Evolutionary conservation across 2,329 filamentous ascomycete species (phyloP).

Genomic region (Arthrinium puccinioides): DNA sequence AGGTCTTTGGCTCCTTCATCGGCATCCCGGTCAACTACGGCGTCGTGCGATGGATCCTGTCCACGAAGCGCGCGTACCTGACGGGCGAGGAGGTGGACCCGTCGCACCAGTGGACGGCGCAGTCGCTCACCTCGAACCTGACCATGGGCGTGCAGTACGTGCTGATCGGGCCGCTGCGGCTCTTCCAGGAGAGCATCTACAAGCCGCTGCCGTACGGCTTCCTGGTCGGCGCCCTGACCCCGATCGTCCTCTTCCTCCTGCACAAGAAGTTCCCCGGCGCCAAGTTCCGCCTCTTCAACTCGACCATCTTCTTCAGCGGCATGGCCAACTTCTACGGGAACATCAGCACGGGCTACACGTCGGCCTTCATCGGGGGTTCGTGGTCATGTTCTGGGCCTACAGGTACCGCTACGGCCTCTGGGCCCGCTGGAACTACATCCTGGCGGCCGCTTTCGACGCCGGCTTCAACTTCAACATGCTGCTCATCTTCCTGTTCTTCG

Average conservation of each 20-base stretch:
- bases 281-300: slow-evolving; percentile 52
- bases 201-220: slow-evolving; percentile 44
- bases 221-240: slow-evolving; percentile 38
- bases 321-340: slow-evolving; percentile 53
- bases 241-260: slow-evolving; percentile 40
- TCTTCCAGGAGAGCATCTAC: slow-evolving; percentile 42
- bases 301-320: slow-evolving; percentile 53
- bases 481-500: slow-evolving; percentile 53
- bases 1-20: slow-evolving; percentile 50
- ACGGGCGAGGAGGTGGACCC: slow-evolving; percentile 43
- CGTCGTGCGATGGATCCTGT: slow-evolving; percentile 52
- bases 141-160: slow-evolving; percentile 54
- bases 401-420: slow-evolving; percentile 48
- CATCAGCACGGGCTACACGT: slow-evolving; percentile 51
- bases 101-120: slow-evolving; percentile 55
- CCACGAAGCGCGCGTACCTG: slow-evolving; percentile 48
- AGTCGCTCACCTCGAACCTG: slow-evolving; percentile 40
- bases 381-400: slow-evolving; percentile 54
- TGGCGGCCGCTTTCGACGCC: slow-evolving; percentile 54
- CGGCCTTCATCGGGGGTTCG: slow-evolving; percentile 49
- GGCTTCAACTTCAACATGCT: slow-evolving; percentile 57
- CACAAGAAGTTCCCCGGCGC: slow-evolving; percentile 44
- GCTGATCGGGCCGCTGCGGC: slow-evolving; percentile 42
- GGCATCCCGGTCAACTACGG: slow-evolving; percentile 56
- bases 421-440: slow-evolving; percentile 53